Evolutionary conservation across 2,329 filamentous ascomycete genomes (phyloP).

Genomic region (Botrytis deweyae): DNA sequence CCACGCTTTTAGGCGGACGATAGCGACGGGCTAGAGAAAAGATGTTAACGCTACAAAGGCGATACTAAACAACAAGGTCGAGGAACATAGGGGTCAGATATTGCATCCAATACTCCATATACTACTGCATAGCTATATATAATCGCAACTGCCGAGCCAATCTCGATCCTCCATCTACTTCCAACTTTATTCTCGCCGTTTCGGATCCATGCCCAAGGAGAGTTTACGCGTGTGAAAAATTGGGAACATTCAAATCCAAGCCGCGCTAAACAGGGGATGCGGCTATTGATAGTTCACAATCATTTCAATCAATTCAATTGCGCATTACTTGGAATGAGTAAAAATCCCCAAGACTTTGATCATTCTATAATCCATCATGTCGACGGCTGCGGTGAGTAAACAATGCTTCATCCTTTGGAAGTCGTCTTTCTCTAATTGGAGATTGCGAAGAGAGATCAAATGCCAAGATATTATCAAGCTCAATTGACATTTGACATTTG

Average conservation of each 20-base stretch:
- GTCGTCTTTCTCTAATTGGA: not conserved
- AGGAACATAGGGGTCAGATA: not conserved
- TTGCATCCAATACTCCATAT: not conserved
- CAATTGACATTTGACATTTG: not conserved
- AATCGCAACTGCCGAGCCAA: not conserved
- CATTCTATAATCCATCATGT: not conserved
- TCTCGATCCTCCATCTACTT: not conserved
- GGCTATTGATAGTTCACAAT: not conserved
- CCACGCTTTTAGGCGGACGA: not conserved
- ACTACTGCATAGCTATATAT: not conserved
- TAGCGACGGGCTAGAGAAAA: not conserved
- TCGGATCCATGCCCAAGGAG: not conserved
- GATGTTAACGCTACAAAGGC: not conserved
- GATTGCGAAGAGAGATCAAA: not conserved
- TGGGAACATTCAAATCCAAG: not conserved
- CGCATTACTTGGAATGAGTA: not conserved
- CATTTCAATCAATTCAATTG: slow-evolving; percentile 4
- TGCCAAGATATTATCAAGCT: slow-evolving; percentile 7
- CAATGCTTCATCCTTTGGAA: not conserved
- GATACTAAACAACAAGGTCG: not conserved
- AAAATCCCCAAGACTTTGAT: not conserved
- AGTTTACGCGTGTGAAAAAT: slow-evolving; percentile 1
- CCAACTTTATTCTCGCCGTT: not conserved
- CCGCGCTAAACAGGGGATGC: slow-evolving; percentile 7
- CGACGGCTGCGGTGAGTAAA: slow-evolving; percentile 10